Evolutionary conservation across 1,139 yeast species (phyloP).

Genomic region (Arxiozyma slooffiae): DNA sequence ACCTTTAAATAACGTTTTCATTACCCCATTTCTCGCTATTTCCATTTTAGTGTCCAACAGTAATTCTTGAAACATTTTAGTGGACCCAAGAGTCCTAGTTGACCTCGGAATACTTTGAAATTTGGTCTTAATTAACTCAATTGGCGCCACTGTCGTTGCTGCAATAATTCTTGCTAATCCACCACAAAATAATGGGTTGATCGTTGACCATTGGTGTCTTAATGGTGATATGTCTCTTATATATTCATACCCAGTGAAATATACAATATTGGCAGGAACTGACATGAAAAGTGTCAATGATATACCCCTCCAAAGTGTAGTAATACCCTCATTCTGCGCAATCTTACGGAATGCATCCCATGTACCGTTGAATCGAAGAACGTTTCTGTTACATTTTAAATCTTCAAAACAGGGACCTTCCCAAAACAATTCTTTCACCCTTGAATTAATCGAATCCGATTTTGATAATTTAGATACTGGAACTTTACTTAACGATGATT

Average conservation of each 20-base stretch:
- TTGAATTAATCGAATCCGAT: constrained; percentile 6
- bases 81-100: constrained; percentile 25
- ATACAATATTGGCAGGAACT: constrained; percentile 84
- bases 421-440: constrained; percentile 32
- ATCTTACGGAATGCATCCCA: constrained; percentile 65
- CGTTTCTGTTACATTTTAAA: constrained; percentile 20
- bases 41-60: constrained; percentile 48
- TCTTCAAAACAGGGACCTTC: constrained; percentile 31
- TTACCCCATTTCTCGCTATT: constrained; percentile 45
- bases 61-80: constrained; percentile 38
- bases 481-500: constrained; percentile 5
- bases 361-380: constrained; percentile 41
- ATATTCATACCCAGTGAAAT: constrained; percentile 87
- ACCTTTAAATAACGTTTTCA: constrained; percentile 67
- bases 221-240: constrained; percentile 68
- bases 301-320: constrained; percentile 83
- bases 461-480: constrained; percentile 6
- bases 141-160: constrained; percentile 77
- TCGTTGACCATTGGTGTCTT: constrained; percentile 33
- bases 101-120: constrained; percentile 70
- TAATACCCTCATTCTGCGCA: constrained; percentile 58
- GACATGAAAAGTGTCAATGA: constrained; percentile 81
- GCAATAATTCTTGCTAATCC: constrained; percentile 74
- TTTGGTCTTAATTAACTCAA: constrained; percentile 79
- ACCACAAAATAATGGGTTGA: constrained; percentile 82